Evolutionary conservation across 352 stramenopile genomes (phyloP).

Genomic region (Phytophthora fragariaefolia): DNA sequence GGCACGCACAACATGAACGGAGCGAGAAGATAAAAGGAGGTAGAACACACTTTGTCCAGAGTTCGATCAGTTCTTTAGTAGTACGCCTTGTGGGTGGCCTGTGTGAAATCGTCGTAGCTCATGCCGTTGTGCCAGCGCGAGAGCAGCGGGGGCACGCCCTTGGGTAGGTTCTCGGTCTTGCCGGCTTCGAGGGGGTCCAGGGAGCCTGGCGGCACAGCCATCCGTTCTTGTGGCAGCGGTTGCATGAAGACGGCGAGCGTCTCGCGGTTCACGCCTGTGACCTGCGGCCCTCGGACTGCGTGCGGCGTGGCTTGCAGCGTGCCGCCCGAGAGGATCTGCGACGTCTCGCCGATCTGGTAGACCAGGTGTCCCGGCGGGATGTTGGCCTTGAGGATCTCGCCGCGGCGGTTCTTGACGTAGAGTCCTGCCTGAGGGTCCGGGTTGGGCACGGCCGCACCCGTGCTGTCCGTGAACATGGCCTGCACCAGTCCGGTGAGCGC

Average conservation of each 20-base stretch:
- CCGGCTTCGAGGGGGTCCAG: slow-evolving; percentile 47
- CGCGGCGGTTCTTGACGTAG: slow-evolving; percentile 93
- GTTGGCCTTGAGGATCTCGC: slow-evolving; percentile 89
- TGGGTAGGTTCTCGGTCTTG: slow-evolving; percentile 78
- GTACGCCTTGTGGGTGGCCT: slow-evolving; percentile 93
- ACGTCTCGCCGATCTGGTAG: slow-evolving; percentile 96
- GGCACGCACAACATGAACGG: no score
- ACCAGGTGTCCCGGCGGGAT: slow-evolving; percentile 89
- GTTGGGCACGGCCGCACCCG: slow-evolving; percentile 67
- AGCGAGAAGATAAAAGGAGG: no score
- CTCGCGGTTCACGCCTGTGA: slow-evolving; percentile 87
- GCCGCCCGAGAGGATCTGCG: slow-evolving; percentile 95
- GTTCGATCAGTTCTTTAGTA: no score
- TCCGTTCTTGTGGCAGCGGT: slow-evolving; percentile 86
- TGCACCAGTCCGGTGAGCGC: slow-evolving; percentile 95
- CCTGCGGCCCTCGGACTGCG: slow-evolving; percentile 84
- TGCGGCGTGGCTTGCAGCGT: slow-evolving; percentile 93
- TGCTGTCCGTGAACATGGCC: slow-evolving; percentile 88
- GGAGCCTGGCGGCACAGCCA: slow-evolving; percentile 63
- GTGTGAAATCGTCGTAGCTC: slow-evolving; percentile 93
- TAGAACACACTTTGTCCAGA: no score
- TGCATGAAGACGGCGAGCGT: slow-evolving; percentile 98
- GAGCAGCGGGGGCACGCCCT: slow-evolving; percentile 83
- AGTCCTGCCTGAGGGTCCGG: slow-evolving; percentile 89
- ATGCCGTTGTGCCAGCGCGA: slow-evolving; percentile 88